phyloP scores from a whole-genome alignment of 2,329 filamentous ascomycete species.

The Ascochyta clinopodiicola region DNA sequence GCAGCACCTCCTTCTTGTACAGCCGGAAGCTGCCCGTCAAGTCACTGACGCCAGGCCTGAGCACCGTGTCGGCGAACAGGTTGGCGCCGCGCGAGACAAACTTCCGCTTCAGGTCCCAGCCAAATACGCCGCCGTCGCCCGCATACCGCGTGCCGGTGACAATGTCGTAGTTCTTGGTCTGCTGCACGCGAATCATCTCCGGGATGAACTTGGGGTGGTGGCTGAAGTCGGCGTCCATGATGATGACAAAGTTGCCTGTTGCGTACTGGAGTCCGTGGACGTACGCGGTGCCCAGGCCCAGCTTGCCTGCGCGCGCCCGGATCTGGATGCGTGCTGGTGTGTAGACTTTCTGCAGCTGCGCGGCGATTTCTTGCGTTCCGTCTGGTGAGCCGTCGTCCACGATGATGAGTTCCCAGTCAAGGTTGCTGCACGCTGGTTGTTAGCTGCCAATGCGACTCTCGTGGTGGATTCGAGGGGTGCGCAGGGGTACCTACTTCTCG shows the following conservation, averaged over 20 bases:
- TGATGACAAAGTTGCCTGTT: constrained; percentile 94
- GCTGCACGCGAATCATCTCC: constrained; percentile 85
- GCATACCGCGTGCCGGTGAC: constrained; percentile 96
- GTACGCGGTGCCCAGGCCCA: constrained; percentile 96
- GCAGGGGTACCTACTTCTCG: constrained; percentile 69
- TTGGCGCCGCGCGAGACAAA: constrained; percentile 87
- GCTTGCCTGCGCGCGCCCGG: constrained; percentile 89
- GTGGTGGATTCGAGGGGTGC: constrained; percentile 2
- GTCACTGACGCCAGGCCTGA: constrained; percentile 93
- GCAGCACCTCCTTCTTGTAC: constrained; percentile 88
- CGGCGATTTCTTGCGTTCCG: constrained; percentile 87
- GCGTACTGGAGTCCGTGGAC: constrained; percentile 91
- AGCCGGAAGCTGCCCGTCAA: constrained; percentile 92
- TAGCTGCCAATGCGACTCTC: constrained; percentile 2
- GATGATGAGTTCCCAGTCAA: constrained; percentile 97
- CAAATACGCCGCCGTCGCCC: constrained; percentile 82
- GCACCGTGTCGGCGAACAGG: constrained; percentile 91
- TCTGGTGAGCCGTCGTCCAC: constrained; percentile 98
- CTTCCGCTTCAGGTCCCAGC: constrained; percentile 87
- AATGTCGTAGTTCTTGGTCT: constrained; percentile 84
- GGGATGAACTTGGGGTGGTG: constrained; percentile 99
- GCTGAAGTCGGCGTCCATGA: constrained; percentile 99
- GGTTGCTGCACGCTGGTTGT: constrained; percentile 64
- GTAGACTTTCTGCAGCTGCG: constrained; percentile 89
- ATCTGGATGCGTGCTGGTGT: constrained; percentile 76